phyloP scores from a whole-genome alignment of 2,329 filamentous ascomycete genomes.

The Ophiocordyceps sinensis region DNA sequence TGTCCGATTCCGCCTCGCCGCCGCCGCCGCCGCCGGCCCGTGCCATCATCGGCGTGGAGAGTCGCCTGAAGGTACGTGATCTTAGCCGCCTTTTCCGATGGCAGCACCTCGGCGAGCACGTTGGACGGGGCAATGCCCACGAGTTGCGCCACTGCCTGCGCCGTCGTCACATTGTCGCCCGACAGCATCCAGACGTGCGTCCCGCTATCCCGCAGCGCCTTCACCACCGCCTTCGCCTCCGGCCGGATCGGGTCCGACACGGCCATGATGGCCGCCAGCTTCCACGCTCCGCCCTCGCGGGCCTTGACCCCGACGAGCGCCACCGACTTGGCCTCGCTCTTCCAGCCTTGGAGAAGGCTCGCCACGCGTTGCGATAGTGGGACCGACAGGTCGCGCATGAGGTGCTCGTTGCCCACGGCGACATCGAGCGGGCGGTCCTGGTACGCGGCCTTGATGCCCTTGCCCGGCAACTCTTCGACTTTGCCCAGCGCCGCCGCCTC shows the following conservation, averaged over 20 bases:
- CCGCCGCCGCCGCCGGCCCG: slow-evolving; percentile 1
- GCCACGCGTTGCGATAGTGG: slow-evolving; percentile 19
- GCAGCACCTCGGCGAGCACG: slow-evolving; percentile 77
- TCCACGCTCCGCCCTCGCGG: slow-evolving; percentile 20
- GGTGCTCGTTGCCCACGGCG: slow-evolving; percentile 56
- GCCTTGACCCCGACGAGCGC: slow-evolving; percentile 37
- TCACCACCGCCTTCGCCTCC: slow-evolving; percentile 52
- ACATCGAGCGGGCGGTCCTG: slow-evolving; percentile 28
- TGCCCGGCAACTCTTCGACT: slow-evolving; percentile 56
- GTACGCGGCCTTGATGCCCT: slow-evolving; percentile 50
- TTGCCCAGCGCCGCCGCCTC: slow-evolving; percentile 19
- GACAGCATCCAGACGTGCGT: slow-evolving; percentile 85
- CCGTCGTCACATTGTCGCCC: slow-evolving; percentile 79
- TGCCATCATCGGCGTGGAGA: slow-evolving; percentile 18
- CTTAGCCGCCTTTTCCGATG: slow-evolving; percentile 65
- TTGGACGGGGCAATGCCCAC: slow-evolving; percentile 61
- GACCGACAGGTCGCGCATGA: slow-evolving; percentile 42
- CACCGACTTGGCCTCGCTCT: slow-evolving; percentile 47
- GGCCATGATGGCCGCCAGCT: slow-evolving; percentile 52
- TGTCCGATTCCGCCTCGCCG: not conserved
- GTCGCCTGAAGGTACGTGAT: slow-evolving; percentile 48
- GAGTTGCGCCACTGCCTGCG: slow-evolving; percentile 58
- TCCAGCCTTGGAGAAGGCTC: slow-evolving; percentile 38
- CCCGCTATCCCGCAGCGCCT: slow-evolving; percentile 46
- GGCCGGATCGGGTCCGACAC: slow-evolving; percentile 70